Base-by-base conservation (phyloP, 1,139 yeast genomes). In the Suhomyces bolitotheri region DNA sequence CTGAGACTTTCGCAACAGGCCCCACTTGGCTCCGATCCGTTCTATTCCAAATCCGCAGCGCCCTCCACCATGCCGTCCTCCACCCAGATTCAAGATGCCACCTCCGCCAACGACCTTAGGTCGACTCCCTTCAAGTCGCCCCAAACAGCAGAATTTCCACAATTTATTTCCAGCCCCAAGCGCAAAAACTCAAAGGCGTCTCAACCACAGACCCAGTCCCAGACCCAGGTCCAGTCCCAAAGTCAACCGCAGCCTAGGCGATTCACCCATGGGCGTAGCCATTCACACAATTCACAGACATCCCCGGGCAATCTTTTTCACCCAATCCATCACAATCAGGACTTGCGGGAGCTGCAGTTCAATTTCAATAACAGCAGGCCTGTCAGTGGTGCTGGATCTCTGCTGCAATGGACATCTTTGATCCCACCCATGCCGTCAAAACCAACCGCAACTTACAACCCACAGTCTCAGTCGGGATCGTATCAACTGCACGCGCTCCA, bases 371-470 rank as follows among this genome's bases (percentile, higher is more conserved):
- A 25, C 23, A 23, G 27, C 4, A 26, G n/a, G n/a, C 17, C 27
- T 24, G 12, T 22, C 38, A 19, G 4, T 10, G 22, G 16, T n/a
- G 16, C 22, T 11, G n/a, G 15, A 21, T 9, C 33, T 11, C 32
- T 24, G 7, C 36, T 50, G 8, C 48, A 51, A 25, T 58, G 64
- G 64, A 50, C 56, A 8, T 40, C 51, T 11, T 45, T 58, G 30
- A 58, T 58, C n/a, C 62, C 62, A 9, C 64, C 64, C 13, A 44
- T 56, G 46, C 62, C 64, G 4, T 27, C 49, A 7, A 43, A 41
- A 31, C 49, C 42, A 29, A 43, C 39, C 32, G 38, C 39, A 3
- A 30, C 43, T 11, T 41, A 36, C 27, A 27, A 21, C 5, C 37
- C 47, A 7, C 40, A 35, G 1, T 14, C 16, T 17, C 16, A 17